Percentiles rank a stretch among this genome's conserved stretches.
These are phyloP conservation scores for Bipolaris zeicola DNA, from an alignment of 2,329 filamentous ascomycete genomes.

Conservation along the genomic window DNA sequence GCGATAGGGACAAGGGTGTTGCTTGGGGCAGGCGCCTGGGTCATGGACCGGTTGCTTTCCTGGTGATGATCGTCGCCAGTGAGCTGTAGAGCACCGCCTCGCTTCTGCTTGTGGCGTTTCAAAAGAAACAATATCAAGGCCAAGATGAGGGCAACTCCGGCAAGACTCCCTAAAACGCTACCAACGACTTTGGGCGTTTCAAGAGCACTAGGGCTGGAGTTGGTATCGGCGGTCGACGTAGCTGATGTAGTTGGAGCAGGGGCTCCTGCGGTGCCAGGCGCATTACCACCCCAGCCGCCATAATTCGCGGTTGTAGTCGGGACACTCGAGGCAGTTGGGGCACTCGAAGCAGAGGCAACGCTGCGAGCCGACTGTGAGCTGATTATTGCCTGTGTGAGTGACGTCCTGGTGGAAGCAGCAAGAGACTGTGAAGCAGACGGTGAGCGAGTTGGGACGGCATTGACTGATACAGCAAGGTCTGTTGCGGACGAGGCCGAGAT, in stretches of 20 bases:
- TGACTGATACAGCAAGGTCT: slow-evolving; percentile 2
- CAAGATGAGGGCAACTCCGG: slow-evolving; percentile 60
- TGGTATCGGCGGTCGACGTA: slow-evolving; percentile 10
- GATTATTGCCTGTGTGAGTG: slow-evolving; percentile 17
- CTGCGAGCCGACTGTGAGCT: slow-evolving; percentile 14
- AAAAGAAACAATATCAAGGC: slow-evolving; percentile 59
- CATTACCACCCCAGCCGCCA: slow-evolving; percentile 20
- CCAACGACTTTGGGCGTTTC: slow-evolving; percentile 63
- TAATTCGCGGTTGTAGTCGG: slow-evolving; percentile 14
- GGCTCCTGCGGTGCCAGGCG: slow-evolving; percentile 23
- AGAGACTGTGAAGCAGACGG: slow-evolving; percentile 13
- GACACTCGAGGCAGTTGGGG: slow-evolving; percentile 16
- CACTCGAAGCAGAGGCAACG: slow-evolving; percentile 20
- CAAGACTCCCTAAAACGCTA: slow-evolving; percentile 66
- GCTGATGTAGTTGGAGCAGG: slow-evolving; percentile 20
- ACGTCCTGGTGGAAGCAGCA: slow-evolving; percentile 16
- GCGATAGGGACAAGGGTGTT: slow-evolving; percentile 47
- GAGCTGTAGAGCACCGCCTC: slow-evolving; percentile 38
- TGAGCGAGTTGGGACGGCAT: slow-evolving; percentile 9
- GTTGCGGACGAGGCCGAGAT: slow-evolving; percentile 10
- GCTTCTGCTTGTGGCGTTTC: slow-evolving; percentile 55
- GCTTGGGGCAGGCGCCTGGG: slow-evolving; percentile 42
- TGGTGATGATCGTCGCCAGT: slow-evolving; percentile 31
- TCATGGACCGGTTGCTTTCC: slow-evolving; percentile 47
- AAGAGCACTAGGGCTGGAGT: slow-evolving; percentile 35